Conservation (phyloP, 2,329 filamentous ascomycete genomes). For the Cordyceps javanica region DNA sequence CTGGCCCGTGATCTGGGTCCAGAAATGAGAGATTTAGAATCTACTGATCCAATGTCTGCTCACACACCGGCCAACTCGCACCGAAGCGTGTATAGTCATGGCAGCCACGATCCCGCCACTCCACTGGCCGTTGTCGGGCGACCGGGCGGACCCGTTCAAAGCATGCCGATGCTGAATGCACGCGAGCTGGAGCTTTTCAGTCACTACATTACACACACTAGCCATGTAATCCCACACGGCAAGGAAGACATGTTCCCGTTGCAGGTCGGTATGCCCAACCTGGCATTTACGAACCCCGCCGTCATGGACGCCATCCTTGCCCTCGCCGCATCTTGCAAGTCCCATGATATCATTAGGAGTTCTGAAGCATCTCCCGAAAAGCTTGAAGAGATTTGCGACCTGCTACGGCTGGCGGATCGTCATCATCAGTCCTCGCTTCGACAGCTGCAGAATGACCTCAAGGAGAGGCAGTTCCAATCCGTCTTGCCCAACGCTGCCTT, state of each 20-base stretch:
- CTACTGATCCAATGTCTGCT: not conserved
- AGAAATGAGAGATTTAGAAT: not conserved
- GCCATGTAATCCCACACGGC: slow-evolving; percentile 29
- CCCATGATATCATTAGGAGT: slow-evolving; percentile 24
- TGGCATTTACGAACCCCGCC: slow-evolving; percentile 32
- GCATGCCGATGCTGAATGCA: not conserved
- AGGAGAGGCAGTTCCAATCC: slow-evolving; percentile 26
- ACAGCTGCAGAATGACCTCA: slow-evolving; percentile 29
- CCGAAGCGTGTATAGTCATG: not conserved
- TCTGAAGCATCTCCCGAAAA: not conserved
- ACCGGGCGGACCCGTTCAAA: not conserved
- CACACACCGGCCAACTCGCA: not conserved
- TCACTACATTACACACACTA: slow-evolving; percentile 37
- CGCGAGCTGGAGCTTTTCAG: slow-evolving; percentile 31
- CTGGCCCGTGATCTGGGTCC: not conserved
- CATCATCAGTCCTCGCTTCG: slow-evolving; percentile 33
- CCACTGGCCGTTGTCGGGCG: not conserved
- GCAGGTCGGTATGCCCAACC: slow-evolving; percentile 34
- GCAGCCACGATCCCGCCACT: not conserved
- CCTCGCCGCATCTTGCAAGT: slow-evolving; percentile 34
- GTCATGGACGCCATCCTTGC: slow-evolving; percentile 38
- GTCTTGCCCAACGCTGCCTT: slow-evolving; percentile 33
- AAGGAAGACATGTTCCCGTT: slow-evolving; percentile 33
- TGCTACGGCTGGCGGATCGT: slow-evolving; percentile 26
- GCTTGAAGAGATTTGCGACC: slow-evolving; percentile 10